Conservation (phyloP, 148 eudicot species). For the Oxyria digyna region DNA sequence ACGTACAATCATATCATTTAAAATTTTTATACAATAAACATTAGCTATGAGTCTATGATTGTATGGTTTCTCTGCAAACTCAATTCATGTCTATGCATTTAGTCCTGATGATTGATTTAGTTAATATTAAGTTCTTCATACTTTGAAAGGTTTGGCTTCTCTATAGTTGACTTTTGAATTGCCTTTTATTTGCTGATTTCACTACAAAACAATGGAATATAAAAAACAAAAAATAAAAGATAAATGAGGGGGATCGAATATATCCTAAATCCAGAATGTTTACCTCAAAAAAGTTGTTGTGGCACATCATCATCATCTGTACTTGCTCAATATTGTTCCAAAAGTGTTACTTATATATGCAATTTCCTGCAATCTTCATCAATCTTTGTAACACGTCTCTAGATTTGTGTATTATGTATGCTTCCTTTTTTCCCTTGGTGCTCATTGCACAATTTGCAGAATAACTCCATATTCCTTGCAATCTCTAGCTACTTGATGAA, state of each 20-base stretch:
- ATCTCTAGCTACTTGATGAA: no score
- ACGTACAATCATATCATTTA: no score
- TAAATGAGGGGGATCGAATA: background rate
- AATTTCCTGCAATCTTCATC: background rate
- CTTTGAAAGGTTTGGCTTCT: background rate
- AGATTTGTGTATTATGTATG: background rate
- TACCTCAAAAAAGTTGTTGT: background rate
- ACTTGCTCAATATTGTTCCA: background rate
- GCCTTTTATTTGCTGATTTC: slow-evolving; percentile 4
- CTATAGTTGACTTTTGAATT: slow-evolving; percentile 5
- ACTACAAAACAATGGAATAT: background rate
- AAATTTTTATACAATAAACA: no score
- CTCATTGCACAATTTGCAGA: background rate
- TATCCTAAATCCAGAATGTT: background rate
- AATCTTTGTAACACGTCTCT: background rate
- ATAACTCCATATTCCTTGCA: background rate
- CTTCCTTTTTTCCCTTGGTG: background rate
- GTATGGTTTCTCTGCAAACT: no score
- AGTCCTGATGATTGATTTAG: no score
- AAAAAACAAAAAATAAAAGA: background rate
- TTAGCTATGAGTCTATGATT: no score
- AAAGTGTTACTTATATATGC: background rate
- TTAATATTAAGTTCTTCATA: background rate
- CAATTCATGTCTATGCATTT: no score
- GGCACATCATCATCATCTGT: background rate